These are phyloP conservation scores for Nemania sp. DNA, from an alignment of 2,329 filamentous ascomycete genomes.

Conservation along the genomic window DNA sequence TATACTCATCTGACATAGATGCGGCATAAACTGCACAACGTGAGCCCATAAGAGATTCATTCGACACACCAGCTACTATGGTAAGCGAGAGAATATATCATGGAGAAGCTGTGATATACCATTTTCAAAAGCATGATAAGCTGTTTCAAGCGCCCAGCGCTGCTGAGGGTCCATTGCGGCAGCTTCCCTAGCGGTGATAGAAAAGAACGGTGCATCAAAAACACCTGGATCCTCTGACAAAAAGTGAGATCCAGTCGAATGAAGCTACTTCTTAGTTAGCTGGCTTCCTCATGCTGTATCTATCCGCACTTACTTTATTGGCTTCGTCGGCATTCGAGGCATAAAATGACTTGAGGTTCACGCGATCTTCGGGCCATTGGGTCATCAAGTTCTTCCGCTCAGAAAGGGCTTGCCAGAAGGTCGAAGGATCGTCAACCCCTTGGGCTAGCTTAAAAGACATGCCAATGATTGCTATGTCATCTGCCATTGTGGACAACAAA, in stretches of 20 bases:
- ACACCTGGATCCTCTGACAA: not conserved
- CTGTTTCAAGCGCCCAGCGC: not conserved
- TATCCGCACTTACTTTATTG: not conserved
- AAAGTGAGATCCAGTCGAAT: not conserved
- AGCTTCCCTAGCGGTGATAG: constrained; percentile 6
- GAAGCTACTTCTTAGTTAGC: not conserved
- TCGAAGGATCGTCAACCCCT: not conserved
- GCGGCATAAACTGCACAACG: no score
- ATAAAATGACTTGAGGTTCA: not conserved
- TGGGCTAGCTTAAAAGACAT: not conserved
- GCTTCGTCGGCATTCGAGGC: not conserved
- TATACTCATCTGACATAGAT: no score
- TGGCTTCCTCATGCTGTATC: not conserved
- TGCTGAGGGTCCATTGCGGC: constrained; percentile 5
- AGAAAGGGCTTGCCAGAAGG: not conserved
- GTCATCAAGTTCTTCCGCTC: not conserved
- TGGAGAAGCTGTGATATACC: not conserved
- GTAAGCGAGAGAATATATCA: no score
- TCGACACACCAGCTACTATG: no score
- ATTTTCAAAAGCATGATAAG: constrained; percentile 12
- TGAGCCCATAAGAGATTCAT: no score
- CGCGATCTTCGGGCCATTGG: not conserved
- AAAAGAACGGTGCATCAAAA: constrained; percentile 16
- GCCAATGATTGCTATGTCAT: not conserved
- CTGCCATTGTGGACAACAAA: no score